Conservation (phyloP, 2,329 filamentous ascomycete genomes). For the Alternaria ethzedia region DNA sequence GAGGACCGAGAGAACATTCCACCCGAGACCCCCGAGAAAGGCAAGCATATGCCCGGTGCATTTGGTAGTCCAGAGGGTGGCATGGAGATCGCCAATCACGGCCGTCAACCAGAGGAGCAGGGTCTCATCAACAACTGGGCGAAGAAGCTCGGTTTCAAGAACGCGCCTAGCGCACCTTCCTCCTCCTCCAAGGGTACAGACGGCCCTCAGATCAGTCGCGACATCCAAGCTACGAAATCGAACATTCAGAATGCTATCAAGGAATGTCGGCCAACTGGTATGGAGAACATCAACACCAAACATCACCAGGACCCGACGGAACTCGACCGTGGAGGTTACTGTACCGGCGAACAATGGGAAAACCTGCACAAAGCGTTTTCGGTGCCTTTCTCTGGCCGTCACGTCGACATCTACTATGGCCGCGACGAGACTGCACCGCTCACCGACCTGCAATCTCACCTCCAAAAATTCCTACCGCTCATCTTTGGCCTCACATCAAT, state of each 20-base stretch:
- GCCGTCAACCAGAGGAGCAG: constrained; percentile 29
- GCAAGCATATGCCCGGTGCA: constrained; percentile 44
- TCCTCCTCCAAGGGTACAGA: constrained; percentile 25
- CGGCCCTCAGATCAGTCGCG: constrained; percentile 43
- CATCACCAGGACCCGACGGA: constrained; percentile 47
- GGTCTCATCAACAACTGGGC: constrained; percentile 45
- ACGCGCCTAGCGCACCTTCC: constrained; percentile 19
- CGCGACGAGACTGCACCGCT: constrained; percentile 35
- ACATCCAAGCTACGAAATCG: constrained; percentile 43
- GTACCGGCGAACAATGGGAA: constrained; percentile 47
- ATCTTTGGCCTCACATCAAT: constrained; percentile 43
- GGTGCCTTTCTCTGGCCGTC: constrained; percentile 40
- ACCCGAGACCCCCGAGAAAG: constrained; percentile 39
- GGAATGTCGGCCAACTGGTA: constrained; percentile 43
- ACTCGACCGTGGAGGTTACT: constrained; percentile 47
- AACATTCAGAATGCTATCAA: constrained; percentile 48
- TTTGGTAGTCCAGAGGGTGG: constrained; percentile 45
- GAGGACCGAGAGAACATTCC: constrained; percentile 18
- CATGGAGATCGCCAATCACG: constrained; percentile 36
- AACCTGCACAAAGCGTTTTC: constrained; percentile 47
- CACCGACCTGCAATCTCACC: constrained; percentile 33
- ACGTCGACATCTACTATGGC: constrained; percentile 47
- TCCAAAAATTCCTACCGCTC: constrained; percentile 41
- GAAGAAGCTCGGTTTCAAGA: constrained; percentile 47
- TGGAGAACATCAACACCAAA: constrained; percentile 41